Conservation (phyloP, 2,329 filamentous ascomycete genomes). For the Neonectria hederae region DNA sequence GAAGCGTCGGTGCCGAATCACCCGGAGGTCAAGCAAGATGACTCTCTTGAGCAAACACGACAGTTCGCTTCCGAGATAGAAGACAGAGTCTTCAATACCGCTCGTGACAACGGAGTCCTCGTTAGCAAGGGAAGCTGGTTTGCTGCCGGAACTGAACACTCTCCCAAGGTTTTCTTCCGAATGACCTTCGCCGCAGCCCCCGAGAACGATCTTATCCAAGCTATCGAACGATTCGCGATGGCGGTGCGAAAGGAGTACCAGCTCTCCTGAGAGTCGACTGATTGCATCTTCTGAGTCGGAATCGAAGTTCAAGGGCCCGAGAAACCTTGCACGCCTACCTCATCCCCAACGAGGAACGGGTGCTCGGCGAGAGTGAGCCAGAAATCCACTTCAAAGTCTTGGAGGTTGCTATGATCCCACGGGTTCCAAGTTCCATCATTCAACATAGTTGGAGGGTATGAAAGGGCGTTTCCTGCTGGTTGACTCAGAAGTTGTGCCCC, state of each 20-base stretch:
- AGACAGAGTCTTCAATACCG: background rate
- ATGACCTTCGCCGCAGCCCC: conserved; percentile 8
- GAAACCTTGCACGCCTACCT: background rate
- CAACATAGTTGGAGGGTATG: background rate
- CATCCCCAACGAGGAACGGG: conserved; percentile 37
- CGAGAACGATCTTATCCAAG: conserved; percentile 3
- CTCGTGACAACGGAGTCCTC: conserved; percentile 8
- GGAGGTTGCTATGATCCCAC: background rate
- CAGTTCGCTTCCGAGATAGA: conserved; percentile 2
- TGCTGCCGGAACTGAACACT: background rate
- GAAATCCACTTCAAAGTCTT: conserved; percentile 16
- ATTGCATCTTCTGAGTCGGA: background rate
- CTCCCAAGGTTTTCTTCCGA: background rate
- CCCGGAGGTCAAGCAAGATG: conserved; percentile 45
- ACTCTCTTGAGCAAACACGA: background rate
- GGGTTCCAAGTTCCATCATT: conserved; percentile 7
- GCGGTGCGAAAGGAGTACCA: background rate
- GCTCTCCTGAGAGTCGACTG: background rate
- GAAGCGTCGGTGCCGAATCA: conserved; percentile 51
- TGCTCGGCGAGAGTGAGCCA: conserved; percentile 14
- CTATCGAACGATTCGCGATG: conserved; percentile 4
- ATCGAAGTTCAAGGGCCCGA: background rate
- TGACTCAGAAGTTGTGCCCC: background rate
- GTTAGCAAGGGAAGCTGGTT: conserved; percentile 16
- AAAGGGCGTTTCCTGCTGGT: background rate